Evolutionary conservation across 495 filamentous ascomycete genomes (phyloP).

Genomic region (Tuber calosporum): DNA sequence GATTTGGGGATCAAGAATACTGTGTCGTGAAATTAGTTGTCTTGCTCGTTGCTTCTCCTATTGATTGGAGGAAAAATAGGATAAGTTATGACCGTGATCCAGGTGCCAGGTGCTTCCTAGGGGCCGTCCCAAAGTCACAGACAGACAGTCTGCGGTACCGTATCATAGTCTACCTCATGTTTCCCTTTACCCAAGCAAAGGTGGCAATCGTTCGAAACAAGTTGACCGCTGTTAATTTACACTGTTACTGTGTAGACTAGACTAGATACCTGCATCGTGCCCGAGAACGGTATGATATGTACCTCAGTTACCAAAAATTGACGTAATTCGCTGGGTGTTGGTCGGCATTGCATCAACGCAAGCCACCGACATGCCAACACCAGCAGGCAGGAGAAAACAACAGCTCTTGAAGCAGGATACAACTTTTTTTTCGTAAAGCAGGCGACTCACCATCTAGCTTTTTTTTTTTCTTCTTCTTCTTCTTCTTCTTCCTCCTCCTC

Average conservation of each 20-base stretch:
- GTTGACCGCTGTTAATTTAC: neutral
- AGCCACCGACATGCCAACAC: slow-evolving; percentile 2
- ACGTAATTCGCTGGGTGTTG: slow-evolving; percentile 1
- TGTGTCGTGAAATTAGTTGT: too few species aligned
- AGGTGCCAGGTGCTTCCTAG: neutral
- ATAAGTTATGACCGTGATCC: neutral
- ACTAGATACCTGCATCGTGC: neutral
- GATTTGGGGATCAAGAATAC: neutral
- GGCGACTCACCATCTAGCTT: neutral
- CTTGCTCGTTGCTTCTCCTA: neutral
- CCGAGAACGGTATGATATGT: neutral
- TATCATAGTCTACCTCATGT: neutral
- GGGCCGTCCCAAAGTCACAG: neutral
- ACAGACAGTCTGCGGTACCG: too few species aligned
- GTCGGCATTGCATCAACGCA: neutral
- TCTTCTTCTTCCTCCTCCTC: neutral
- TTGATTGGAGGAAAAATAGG: neutral
- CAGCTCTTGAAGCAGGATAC: slow-evolving; percentile 3
- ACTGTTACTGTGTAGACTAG: neutral
- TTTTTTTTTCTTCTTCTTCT: slow-evolving; percentile 3
- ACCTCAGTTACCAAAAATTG: neutral
- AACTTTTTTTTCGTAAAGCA: slow-evolving; percentile 12
- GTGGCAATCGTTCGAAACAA: neutral
- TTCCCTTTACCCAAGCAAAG: neutral
- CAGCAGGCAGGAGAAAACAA: slow-evolving; percentile 6